Evolutionary conservation across 202 grass and related monocot species (phyloP), one percentile per base, ranked within the genome.

Genomic region (Panicum virgatum): DNA sequence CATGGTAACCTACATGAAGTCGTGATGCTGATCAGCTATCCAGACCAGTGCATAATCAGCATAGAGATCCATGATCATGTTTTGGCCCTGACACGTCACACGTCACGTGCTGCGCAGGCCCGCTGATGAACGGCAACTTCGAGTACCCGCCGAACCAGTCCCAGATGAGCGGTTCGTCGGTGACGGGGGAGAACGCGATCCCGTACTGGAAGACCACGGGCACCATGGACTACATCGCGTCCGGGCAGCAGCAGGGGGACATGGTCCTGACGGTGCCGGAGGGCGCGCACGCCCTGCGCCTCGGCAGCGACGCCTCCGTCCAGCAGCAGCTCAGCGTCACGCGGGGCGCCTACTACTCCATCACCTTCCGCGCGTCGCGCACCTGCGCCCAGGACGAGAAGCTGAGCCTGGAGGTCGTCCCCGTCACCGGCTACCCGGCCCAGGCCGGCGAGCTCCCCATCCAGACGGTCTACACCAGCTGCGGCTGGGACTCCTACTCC

Each of bases 241-340:
- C 88, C 0, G 91, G 86, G 13, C 77, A 92, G 45, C 87, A 72
- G 83, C 89, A 89, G 73, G 89, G 86, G 0, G 94, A 90, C 82
- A 94, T 94, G 94, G 16, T 87, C 51, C 80, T 97, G 76, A 58
- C 81, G 26, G 88, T 92, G 51, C 94, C 94, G 20, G 91, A 92
- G 66, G 88, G 94, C 30, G 80, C 62, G 29, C 29, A 68, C 67
- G 94, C 94, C 42, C 36, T 97, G 56, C 86, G 89, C 20, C 88
- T 97, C 10, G 91, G 91, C 30, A 89, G 84, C 64, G 89, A 89
- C 22, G 94, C 94, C 19, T 86, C 84, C 56, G 27, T 97, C 50
- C 66, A 30, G 82, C 89, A 91, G 78, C 66, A 39, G 45, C 39
- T 94, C 40, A 56, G 32, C 39, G 32, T 97, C 22, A 66, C 75